These are phyloP conservation scores for Pulveroboletus sp. DNA, from an alignment of 768 basidiomycete species.

Conservation along the genomic window DNA sequence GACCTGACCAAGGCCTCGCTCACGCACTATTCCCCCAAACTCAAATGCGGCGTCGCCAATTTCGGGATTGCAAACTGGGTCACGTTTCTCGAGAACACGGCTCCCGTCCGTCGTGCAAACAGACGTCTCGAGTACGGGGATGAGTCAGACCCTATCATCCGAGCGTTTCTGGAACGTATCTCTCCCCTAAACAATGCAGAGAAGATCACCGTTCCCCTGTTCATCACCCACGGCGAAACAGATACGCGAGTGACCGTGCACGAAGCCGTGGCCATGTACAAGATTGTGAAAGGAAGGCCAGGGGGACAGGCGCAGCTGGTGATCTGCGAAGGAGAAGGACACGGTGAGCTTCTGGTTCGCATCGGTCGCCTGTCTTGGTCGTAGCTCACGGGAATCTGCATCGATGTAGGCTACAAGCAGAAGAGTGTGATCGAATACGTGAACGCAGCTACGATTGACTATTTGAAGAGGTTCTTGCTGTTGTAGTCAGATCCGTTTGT, in stretches of 20 bases:
- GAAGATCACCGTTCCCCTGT: slow-evolving; percentile 35
- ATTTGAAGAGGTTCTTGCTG: slow-evolving; percentile 35
- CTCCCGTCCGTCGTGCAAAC: slow-evolving; percentile 32
- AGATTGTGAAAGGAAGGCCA: slow-evolving; percentile 23
- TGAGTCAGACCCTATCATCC: slow-evolving; percentile 35
- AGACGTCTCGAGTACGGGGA: slow-evolving; percentile 41
- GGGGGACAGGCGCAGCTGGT: slow-evolving; percentile 35
- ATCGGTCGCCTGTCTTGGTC: not conserved
- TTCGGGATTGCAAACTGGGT: slow-evolving; percentile 40
- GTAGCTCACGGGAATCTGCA: slow-evolving; percentile 2
- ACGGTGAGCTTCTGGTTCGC: slow-evolving; percentile 31
- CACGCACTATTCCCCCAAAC: slow-evolving; percentile 38
- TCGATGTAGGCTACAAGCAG: slow-evolving; percentile 37
- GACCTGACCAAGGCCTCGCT: slow-evolving; percentile 34
- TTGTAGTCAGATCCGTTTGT: slow-evolving; percentile 10
- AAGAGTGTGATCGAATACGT: slow-evolving; percentile 42
- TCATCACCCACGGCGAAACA: slow-evolving; percentile 41
- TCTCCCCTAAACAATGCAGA: slow-evolving; percentile 38
- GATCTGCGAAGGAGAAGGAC: slow-evolving; percentile 41
- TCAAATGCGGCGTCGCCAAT: slow-evolving; percentile 39
- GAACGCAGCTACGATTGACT: slow-evolving; percentile 37
- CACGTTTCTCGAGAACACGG: slow-evolving; percentile 42
- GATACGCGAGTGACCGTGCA: slow-evolving; percentile 39
- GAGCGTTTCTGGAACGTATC: slow-evolving; percentile 36
- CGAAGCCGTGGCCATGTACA: slow-evolving; percentile 38